Evolutionary conservation across 495 filamentous ascomycete genomes (phyloP), one percentile per base, ranked within the genome.

Genomic region (Podospora sp.): DNA sequence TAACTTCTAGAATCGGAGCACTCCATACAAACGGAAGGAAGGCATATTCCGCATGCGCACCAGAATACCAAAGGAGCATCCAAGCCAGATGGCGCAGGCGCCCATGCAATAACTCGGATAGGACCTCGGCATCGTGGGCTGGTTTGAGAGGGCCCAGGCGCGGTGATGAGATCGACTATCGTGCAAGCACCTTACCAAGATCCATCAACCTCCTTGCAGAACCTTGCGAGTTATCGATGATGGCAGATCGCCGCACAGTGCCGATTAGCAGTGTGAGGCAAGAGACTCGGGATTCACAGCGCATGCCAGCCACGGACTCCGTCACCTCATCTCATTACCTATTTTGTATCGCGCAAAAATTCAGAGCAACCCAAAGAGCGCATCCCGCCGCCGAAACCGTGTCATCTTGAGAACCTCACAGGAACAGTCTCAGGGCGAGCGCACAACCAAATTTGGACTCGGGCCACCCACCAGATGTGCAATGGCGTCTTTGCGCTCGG

Each of bases 241-340:
- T 46, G 40, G 5, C 40, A 46, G 40, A 46, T 46, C 40, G 40
- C 40, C 40, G 40, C 12, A 46, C 40, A 46, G 40, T 2, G 14
- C 40, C n/a, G n/a, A n/a, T n/a, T n/a, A n/a, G n/a, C 5, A 46
- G 40, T 11, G 40, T 46, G 57, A 59, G 27, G 57, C 57, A 59
- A 26, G 18, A 25, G 26, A 35, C 20, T 59, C 57, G 57, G 57
- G 25, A 18, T 59, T 20, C 35, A 35, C 57, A 35, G 57, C 16
- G 24, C 40, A 52, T 63, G 61, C 40, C 22, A 7, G 21, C 49
- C 61, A 52, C 61, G 46, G 61, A 63, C 61, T 25, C 25, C 21
- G 61, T 63, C 61, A 52, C 50, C 33, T 63, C 25, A 53, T 50
- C 33, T 63, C 25, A 53, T 50, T 14, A 22, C 5, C 61, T 46